Conservation (phyloP, 495 filamentous ascomycete genomes). For the Penicillium silybi region DNA sequence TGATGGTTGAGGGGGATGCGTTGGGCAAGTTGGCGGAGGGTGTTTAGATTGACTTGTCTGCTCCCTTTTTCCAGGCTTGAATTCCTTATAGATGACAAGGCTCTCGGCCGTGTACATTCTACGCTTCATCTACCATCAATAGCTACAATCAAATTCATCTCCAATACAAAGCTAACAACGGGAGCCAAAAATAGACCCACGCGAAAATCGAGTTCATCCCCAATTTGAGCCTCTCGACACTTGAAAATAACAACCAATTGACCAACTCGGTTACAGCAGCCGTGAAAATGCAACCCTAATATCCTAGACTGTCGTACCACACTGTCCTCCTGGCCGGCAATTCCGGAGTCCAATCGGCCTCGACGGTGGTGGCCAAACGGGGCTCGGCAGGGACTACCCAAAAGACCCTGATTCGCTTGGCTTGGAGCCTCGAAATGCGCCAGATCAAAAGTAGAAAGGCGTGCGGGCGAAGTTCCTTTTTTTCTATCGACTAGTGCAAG, state of each 20-base stretch:
- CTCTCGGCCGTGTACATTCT: no score
- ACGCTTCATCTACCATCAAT: no score
- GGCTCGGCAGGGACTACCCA: not conserved
- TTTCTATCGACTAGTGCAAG: not conserved
- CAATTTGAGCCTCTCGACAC: not conserved
- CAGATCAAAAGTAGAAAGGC: not conserved
- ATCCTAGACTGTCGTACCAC: not conserved
- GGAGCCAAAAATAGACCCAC: not conserved
- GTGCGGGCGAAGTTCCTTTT: not conserved
- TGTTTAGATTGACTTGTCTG: slow-evolving; percentile 5
- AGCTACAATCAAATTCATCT: no score
- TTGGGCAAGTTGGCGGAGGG: slow-evolving; percentile 55
- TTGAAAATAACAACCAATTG: no score
- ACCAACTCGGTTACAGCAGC: not conserved
- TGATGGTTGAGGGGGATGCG: slow-evolving; percentile 78
- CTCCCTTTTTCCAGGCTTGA: no score
- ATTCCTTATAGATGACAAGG: no score
- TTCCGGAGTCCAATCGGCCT: not conserved
- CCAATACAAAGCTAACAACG: no score
- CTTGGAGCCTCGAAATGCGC: not conserved
- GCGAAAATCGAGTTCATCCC: not conserved
- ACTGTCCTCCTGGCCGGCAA: not conserved
- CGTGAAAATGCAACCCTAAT: not conserved
- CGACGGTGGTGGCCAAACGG: not conserved
- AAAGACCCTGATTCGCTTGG: not conserved